Base-by-base conservation (phyloP, 371 early-diverging fungal genomes). In the Apophysomyces trapeziformis region DNA sequence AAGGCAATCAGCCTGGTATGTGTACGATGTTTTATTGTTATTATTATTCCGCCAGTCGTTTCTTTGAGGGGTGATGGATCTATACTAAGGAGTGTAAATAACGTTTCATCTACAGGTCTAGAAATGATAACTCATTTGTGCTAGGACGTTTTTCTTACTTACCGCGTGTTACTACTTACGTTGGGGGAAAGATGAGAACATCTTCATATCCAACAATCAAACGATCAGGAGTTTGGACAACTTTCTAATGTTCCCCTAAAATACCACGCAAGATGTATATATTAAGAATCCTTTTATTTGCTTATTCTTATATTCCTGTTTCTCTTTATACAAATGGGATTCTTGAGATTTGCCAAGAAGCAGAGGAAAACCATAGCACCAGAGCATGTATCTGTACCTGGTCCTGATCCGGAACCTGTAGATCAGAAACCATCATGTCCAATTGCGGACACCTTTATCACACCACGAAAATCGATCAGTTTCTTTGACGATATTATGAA, bases 231-330 rank as follows among this genome's bases (percentile, higher is more conserved):
- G 54, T 50, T 50, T 50, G 54, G 54, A 50, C 54, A 50, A 50
- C 54, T 50, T 50, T 50, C 21, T 50, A 50, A 50, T 50, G 21
- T 50, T 50, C 54, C 54, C 54, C 54, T 50, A 50, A 50, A 50
- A 50, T 13, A 45, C 13, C 21, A 50, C 54, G 54, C 21, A 41
- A 11, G 8, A 9, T 50, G 9, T 50, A 50, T 50, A 50, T 50
- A 45, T 50, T 50, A 50, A 50, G n/a, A 21, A n/a, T 47, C 63
- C 37, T 35, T 43, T 41, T 45, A 35, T 35, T 35, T 45, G 39
- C 44, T 9, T 58, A 58, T 58, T 36, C 44, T 39, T 61, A 61
- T 35, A 61, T 43, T 39, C 44, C 21, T 26, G 13, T 61, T 45
- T 61, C 35, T 44, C 35, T 58, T 35, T 38, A 50, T 21, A 50